Conservation (phyloP, 495 filamentous ascomycete species). For the Penicillium fimorum region DNA sequence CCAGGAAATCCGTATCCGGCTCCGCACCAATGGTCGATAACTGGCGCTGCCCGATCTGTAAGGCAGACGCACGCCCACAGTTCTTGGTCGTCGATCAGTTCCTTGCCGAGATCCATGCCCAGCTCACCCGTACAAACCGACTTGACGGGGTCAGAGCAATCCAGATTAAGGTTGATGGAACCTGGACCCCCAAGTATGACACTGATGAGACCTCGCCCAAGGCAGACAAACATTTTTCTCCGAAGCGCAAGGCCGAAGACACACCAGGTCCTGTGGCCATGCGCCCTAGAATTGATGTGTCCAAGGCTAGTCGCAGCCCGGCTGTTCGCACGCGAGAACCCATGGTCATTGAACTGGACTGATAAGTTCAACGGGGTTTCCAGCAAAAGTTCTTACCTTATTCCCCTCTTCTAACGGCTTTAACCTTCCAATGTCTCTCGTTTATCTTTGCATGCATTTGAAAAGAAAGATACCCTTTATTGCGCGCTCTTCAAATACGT, state of each 20-base stretch:
- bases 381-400: neutral
- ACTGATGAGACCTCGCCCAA: slow-evolving; percentile 19
- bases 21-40: slow-evolving; percentile 63
- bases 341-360: slow-evolving; percentile 38
- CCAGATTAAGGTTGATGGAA: slow-evolving; percentile 54
- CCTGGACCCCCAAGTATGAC: slow-evolving; percentile 49
- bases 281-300: slow-evolving; percentile 8
- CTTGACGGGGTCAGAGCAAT: slow-evolving; percentile 54
- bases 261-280: neutral
- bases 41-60: slow-evolving; percentile 83
- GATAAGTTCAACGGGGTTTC: neutral
- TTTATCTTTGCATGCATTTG: slow-evolving; percentile 8
- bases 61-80: slow-evolving; percentile 68
- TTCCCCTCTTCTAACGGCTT: neutral
- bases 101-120: slow-evolving; percentile 54
- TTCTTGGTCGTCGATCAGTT: slow-evolving; percentile 69
- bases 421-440: neutral
- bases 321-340: slow-evolving; percentile 8
- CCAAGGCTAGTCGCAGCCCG: neutral
- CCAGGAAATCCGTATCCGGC: slow-evolving; percentile 49
- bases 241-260: slow-evolving; percentile 22
- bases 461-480: slow-evolving; percentile 19
- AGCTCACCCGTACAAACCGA: slow-evolving; percentile 42
- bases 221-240: neutral
- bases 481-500: slow-evolving; percentile 1